Base-by-base conservation (phyloP, 495 filamentous ascomycete species). In the Pseudotulostoma volvatum region DNA sequence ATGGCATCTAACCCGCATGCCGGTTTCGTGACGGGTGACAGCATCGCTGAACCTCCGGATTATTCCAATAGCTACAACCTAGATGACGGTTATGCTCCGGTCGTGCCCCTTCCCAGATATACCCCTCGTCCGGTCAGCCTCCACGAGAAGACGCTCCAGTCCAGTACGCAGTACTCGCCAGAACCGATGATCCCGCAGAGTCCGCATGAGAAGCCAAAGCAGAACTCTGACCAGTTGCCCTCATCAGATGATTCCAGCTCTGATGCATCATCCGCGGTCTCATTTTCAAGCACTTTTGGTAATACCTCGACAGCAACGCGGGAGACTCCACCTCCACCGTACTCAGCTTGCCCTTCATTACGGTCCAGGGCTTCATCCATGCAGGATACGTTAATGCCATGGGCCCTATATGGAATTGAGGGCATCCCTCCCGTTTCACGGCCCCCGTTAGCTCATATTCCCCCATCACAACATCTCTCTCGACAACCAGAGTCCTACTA, bases 221-320 rank as follows among this genome's bases (percentile, higher is more conserved):
- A 50, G 38, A 44, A 14, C 52, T 56, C 36, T 43, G 54, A 31
- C 16, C 36, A 8, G 13, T n/a, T n/a, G 17, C 36, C 36, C 4
- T 18, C 34, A 36, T 37, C 25, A 21, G 59, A 57, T 13, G 61
- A 61, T 17, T 41, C 51, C 31, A 50, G 53, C 0, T 57, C 59
- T 1, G 61, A 64, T 40, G 53, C 45, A 34, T 63, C 63, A 15
- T 67, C 63, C 5, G 54, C 55, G 9, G 46, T 62, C 42, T 67
- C 63, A 8, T 67, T 63, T 40, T 56, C 61, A 2, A 67, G 63
- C 42, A 65, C 60, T 37, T 67, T 61, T 43, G 63, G 63, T 5
- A 63, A 67, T 38, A 67, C 63, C 4, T 67, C 63, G 0, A 67
- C 63, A 7, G 63, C 61, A 7, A 67, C 63, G 3, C 41, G 63